phyloP scores from a whole-genome alignment of 345 rosid species.

The Murraya koenigii region DNA sequence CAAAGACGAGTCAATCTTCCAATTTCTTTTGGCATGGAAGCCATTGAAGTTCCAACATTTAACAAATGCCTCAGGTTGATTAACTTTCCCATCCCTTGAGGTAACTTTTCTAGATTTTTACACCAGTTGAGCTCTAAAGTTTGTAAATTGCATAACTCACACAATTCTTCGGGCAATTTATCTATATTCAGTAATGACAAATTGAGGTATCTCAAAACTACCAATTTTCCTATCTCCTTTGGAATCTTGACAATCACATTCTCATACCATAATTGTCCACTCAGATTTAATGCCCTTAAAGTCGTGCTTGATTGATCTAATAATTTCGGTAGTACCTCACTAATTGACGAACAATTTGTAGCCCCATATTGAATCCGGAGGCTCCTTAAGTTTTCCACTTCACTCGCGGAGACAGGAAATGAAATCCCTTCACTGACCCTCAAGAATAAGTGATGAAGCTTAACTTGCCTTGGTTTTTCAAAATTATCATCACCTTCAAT shows the following conservation, averaged over 20 bases:
- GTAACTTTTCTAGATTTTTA: neutral
- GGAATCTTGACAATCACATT: neutral
- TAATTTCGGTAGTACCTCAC: too few species aligned
- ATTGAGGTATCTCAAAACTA: constrained; percentile 12
- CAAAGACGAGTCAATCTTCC: neutral
- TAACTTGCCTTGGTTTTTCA: neutral
- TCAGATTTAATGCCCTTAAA: constrained; percentile 5
- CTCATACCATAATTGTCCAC: neutral
- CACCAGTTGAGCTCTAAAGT: neutral
- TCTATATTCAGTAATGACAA: neutral
- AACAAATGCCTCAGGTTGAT: neutral
- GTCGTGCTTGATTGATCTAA: neutral
- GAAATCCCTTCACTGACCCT: neutral
- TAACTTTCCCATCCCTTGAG: neutral
- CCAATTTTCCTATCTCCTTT: neutral
- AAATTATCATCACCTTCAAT: neutral
- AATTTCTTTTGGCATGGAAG: neutral
- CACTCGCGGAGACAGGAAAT: neutral
- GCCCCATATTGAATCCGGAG: neutral
- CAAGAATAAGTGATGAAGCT: neutral
- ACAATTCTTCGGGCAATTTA: neutral
- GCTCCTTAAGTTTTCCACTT: neutral
- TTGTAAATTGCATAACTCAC: neutral
- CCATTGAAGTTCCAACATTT: neutral
- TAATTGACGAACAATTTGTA: too few species aligned